phyloP scores from a whole-genome alignment of 441 rosid genomes.

The Breynia disticha region DNA sequence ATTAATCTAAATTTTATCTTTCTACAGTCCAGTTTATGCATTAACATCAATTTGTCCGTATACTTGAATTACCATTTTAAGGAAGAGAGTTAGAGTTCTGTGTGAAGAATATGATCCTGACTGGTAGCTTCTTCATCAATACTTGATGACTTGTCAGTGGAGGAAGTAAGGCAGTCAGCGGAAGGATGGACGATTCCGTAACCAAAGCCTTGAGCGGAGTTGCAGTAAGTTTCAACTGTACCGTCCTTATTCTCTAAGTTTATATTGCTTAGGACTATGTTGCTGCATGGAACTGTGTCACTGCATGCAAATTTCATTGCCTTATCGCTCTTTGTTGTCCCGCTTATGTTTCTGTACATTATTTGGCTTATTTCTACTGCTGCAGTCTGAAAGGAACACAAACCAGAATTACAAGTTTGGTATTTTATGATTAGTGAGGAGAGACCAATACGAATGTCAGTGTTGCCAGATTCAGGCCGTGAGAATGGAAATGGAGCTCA shows the following conservation, averaged over 20 bases:
- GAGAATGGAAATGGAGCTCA: too few relatives aligned
- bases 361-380: slow-evolving; percentile 69
- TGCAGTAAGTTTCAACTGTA: slow-evolving; percentile 70
- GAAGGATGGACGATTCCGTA: slow-evolving; percentile 80
- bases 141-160: slow-evolving; percentile 32
- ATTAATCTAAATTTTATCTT: slow-evolving; percentile 10
- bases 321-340: slow-evolving; percentile 58
- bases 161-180: slow-evolving; percentile 76
- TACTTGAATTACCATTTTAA: slow-evolving; percentile 4
- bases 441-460: too few relatives aligned
- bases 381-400: slow-evolving; percentile 37
- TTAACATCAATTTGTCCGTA: slow-evolving; percentile 8
- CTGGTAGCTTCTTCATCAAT: slow-evolving; percentile 5
- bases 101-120: slow-evolving; percentile 32
- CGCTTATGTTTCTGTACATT: slow-evolving; percentile 73
- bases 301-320: slow-evolving; percentile 90
- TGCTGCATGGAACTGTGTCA: slow-evolving; percentile 75
- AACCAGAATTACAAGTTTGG: too few relatives aligned
- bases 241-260: slow-evolving; percentile 67
- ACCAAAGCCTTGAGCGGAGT: slow-evolving; percentile 75
- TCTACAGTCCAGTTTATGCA: slow-evolving; percentile 11
- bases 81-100: slow-evolving; percentile 45
- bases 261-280: slow-evolving; percentile 63
- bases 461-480: too few relatives aligned
- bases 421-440: too few relatives aligned